These are phyloP conservation scores for Penicillium ucsense DNA, from an alignment of 495 filamentous ascomycete species.

Conservation along the genomic window DNA sequence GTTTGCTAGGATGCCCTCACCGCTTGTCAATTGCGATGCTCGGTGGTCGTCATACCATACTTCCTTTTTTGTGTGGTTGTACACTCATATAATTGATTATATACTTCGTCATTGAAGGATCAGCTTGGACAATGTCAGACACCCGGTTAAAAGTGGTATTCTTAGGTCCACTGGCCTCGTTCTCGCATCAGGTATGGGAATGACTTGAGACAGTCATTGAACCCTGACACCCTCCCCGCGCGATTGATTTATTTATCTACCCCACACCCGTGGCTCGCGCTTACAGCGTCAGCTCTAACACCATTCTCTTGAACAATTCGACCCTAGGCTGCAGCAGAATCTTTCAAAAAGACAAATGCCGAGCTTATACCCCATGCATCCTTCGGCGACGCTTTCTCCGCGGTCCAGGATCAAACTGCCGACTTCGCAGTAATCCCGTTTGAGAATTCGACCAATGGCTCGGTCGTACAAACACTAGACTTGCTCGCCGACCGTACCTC, in stretches of 20 bases:
- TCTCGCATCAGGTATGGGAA: conserved; percentile 75
- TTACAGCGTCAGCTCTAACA: conserved; percentile 3
- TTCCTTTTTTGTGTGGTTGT: too few relatives aligned
- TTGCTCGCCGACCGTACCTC: conserved; percentile 64
- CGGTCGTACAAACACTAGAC: conserved; percentile 80
- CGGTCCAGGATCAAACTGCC: conserved; percentile 54
- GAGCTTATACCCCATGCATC: conserved; percentile 50
- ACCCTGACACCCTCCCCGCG: background rate
- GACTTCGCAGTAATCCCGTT: conserved; percentile 81
- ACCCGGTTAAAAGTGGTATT: conserved; percentile 52
- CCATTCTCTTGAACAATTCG: conserved; percentile 1
- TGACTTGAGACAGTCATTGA: background rate
- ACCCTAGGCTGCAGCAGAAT: conserved; percentile 54
- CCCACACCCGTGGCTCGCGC: conserved; percentile 2
- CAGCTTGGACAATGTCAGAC: conserved; percentile 6
- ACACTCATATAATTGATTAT: too few relatives aligned
- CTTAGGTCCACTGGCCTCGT: conserved; percentile 74
- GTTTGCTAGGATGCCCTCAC: conserved; percentile 24
- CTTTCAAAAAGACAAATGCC: conserved; percentile 42
- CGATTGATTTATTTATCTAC: background rate
- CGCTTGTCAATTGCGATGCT: conserved; percentile 9
- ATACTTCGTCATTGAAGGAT: background rate
- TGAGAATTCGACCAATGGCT: conserved; percentile 92
- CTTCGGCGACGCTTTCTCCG: conserved; percentile 63
- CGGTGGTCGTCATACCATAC: too few relatives aligned